These are phyloP conservation scores for Trichosporon ovoides DNA, from an alignment of 1,284 basidiomycete species.

Conservation along the genomic window DNA sequence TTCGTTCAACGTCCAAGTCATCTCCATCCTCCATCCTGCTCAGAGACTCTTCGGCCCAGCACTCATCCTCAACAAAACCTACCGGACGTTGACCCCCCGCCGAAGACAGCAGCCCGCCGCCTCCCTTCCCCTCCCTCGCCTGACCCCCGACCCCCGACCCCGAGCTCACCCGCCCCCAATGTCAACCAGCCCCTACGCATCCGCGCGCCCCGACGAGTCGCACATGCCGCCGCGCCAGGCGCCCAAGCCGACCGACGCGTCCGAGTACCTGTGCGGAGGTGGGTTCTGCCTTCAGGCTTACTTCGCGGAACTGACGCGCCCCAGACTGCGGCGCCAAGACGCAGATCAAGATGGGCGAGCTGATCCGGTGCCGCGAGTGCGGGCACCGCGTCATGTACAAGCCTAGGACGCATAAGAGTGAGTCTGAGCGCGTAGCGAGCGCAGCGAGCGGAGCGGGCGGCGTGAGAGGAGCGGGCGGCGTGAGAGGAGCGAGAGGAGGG, in stretches of 20 bases:
- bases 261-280: slow-evolving; percentile 94
- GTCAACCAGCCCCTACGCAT: slow-evolving; percentile 43
- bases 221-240: slow-evolving; percentile 31
- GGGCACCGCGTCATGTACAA: slow-evolving; percentile 99
- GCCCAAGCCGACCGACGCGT: slow-evolving; percentile 52
- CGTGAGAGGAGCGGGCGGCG: too few species aligned
- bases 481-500: too few species aligned
- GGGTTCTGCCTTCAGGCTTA: slow-evolving; percentile 29
- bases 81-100: too few species aligned
- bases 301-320: slow-evolving; percentile 11
- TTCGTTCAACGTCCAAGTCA: slow-evolving; percentile 5
- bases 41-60: too few species aligned
- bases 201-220: slow-evolving; percentile 26
- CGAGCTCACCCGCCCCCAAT: too few species aligned
- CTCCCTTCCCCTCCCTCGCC: background rate
- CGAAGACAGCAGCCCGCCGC: too few species aligned
- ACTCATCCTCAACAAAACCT: too few species aligned
- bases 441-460: too few species aligned
- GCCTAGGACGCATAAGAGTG: slow-evolving; percentile 90
- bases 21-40: too few species aligned
- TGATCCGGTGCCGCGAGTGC: slow-evolving; percentile 93
- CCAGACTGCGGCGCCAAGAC: slow-evolving; percentile 94
- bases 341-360: slow-evolving; percentile 85
- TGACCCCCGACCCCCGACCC: too few species aligned
- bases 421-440: slow-evolving; percentile 44